Evolutionary conservation across 2,329 filamentous ascomycete genomes (phyloP).

Genomic region (Aureobasidium sp.): DNA sequence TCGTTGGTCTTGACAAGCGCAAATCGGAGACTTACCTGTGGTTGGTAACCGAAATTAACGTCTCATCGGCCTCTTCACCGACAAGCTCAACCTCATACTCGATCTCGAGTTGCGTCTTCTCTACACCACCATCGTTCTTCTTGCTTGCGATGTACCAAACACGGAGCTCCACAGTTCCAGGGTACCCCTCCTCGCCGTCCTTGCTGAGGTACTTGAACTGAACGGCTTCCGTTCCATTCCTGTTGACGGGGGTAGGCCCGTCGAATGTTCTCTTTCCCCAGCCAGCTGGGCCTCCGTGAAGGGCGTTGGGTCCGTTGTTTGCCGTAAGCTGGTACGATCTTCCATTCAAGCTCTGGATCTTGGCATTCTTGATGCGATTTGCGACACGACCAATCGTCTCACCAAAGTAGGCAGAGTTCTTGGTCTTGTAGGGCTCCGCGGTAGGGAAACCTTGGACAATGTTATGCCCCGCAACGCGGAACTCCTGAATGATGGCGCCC

Average conservation of each 20-base stretch:
- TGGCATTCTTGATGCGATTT: conserved; percentile 70
- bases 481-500: conserved; percentile 73
- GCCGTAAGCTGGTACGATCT: conserved; percentile 61
- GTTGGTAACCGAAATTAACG: conserved; percentile 87
- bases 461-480: conserved; percentile 70
- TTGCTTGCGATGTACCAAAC: conserved; percentile 74
- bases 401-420: conserved; percentile 79
- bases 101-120: conserved; percentile 67
- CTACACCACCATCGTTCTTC: conserved; percentile 52
- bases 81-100: conserved; percentile 86
- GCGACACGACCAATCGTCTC: conserved; percentile 82
- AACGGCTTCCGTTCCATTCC: conserved; percentile 39
- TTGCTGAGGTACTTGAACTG: conserved; percentile 53
- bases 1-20: background rate
- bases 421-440: conserved; percentile 63
- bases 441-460: conserved; percentile 83
- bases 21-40: conserved; percentile 56
- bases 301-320: conserved; percentile 71
- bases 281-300: conserved; percentile 51
- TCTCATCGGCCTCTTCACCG: conserved; percentile 71
- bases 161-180: conserved; percentile 70
- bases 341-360: conserved; percentile 65
- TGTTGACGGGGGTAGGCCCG: conserved; percentile 56
- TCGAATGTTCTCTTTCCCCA: conserved; percentile 78
- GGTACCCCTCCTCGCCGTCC: conserved; percentile 85